A percentile compares a stretch with the other conserved stretches of the same genome.
Evolutionary conservation across 1,139 yeast species (phyloP).

Genomic region (Candida labiduridarum): DNA sequence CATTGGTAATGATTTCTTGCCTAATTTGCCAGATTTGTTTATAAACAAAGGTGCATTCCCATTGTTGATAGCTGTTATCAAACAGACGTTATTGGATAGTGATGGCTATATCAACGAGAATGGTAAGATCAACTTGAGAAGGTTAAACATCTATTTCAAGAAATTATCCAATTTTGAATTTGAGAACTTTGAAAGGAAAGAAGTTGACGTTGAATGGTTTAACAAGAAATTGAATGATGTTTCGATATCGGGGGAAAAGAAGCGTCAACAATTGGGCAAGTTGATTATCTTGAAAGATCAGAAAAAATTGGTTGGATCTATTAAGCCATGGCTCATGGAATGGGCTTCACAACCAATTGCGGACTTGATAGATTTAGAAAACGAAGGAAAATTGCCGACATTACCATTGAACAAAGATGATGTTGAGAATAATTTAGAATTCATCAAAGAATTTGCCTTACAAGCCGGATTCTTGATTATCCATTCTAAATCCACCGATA

Average conservation of each 20-base stretch:
- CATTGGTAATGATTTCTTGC: slow-evolving; percentile 97
- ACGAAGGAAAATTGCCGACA: slow-evolving; percentile 48
- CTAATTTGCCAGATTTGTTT: slow-evolving; percentile 93
- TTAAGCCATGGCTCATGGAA: slow-evolving; percentile 71
- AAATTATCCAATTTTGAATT: slow-evolving; percentile 70
- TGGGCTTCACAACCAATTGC: slow-evolving; percentile 29
- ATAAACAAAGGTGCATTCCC: slow-evolving; percentile 97
- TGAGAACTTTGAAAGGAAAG: slow-evolving; percentile 77
- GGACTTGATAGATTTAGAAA: slow-evolving; percentile 39
- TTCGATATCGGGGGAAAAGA: slow-evolving; percentile 70
- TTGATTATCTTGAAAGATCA: slow-evolving; percentile 71
- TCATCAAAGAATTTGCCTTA: slow-evolving; percentile 61
- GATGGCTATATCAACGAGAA: slow-evolving; percentile 86
- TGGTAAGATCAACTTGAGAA: slow-evolving; percentile 75
- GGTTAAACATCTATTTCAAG: slow-evolving; percentile 76
- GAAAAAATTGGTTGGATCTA: slow-evolving; percentile 59
- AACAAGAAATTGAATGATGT: slow-evolving; percentile 81
- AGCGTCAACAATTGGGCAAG: slow-evolving; percentile 67
- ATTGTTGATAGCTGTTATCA: slow-evolving; percentile 81
- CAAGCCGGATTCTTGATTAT: slow-evolving; percentile 68
- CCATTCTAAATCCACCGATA: slow-evolving; percentile 58
- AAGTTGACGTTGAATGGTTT: slow-evolving; percentile 91
- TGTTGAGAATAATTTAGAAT: slow-evolving; percentile 53
- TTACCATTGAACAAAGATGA: slow-evolving; percentile 53
- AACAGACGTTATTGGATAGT: slow-evolving; percentile 68